These are phyloP conservation scores for Cystobasidium sp. DNA, from an alignment of 1,284 basidiomycete species.

Conservation along the genomic window DNA sequence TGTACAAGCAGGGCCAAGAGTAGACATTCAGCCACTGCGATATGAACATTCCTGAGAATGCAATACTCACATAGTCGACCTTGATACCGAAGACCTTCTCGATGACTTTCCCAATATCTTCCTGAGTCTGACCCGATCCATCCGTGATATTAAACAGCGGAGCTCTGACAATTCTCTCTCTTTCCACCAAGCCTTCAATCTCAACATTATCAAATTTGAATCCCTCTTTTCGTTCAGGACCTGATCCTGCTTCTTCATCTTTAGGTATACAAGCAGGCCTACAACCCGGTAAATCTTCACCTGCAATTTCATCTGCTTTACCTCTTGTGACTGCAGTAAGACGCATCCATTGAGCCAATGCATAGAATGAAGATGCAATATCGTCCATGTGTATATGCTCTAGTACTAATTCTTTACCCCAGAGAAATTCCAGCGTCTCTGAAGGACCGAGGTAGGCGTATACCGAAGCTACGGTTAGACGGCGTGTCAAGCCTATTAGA, in stretches of 20 bases:
- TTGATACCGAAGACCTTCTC: slow-evolving; percentile 47
- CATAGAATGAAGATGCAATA: slow-evolving; percentile 33
- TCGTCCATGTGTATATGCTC: slow-evolving; percentile 39
- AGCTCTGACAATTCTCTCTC: slow-evolving; percentile 40
- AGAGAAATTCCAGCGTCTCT: slow-evolving; percentile 48
- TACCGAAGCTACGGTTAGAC: slow-evolving; percentile 47
- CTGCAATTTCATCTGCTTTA: slow-evolving; percentile 34
- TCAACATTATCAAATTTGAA: slow-evolving; percentile 37
- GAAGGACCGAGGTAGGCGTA: slow-evolving; percentile 46
- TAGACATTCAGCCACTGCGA: too few relatives aligned
- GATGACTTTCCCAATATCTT: slow-evolving; percentile 46
- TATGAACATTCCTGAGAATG: neutral
- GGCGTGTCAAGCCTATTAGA: slow-evolving; percentile 43
- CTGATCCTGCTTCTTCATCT: slow-evolving; percentile 12
- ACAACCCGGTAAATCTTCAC: slow-evolving; percentile 18
- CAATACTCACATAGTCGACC: slow-evolving; percentile 45
- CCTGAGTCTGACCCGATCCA: slow-evolving; percentile 47
- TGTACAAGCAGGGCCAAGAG: neutral
- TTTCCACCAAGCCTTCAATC: slow-evolving; percentile 46
- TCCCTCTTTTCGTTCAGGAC: slow-evolving; percentile 23
- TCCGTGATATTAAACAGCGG: slow-evolving; percentile 48
- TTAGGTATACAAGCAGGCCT: slow-evolving; percentile 41
- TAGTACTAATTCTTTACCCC: slow-evolving; percentile 41
- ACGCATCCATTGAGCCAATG: slow-evolving; percentile 27
- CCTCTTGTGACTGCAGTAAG: slow-evolving; percentile 1